phyloP scores from a whole-genome alignment of 2,329 filamentous ascomycete species.

The Trichoderma simmonsii region DNA sequence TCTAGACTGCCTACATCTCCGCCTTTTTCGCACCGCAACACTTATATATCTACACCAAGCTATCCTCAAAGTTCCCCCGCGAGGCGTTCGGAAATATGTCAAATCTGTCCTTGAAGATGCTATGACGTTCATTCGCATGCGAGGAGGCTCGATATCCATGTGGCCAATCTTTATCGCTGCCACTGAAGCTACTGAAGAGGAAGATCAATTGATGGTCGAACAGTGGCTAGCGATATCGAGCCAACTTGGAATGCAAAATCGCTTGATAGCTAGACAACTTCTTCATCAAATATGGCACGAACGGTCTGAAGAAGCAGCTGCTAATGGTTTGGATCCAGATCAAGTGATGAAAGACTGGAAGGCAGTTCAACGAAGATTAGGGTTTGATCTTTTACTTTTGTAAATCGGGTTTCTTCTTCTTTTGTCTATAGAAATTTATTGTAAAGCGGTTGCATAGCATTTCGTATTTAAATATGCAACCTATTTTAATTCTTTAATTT shows the following conservation, averaged over 20 bases:
- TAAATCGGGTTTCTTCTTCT: not conserved
- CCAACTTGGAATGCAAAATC: slow-evolving; percentile 2
- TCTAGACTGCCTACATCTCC: not conserved
- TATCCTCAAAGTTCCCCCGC: not conserved
- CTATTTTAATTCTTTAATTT: not conserved
- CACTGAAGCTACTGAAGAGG: not conserved
- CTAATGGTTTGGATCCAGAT: not conserved
- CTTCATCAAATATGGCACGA: slow-evolving; percentile 3
- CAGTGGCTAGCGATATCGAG: not conserved
- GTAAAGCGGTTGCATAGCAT: not conserved
- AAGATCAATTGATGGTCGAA: slow-evolving; percentile 2
- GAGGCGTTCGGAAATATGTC: not conserved
- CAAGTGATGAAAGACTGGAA: not conserved
- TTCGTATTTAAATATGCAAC: not conserved
- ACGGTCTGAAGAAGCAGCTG: not conserved
- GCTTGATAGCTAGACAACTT: not conserved
- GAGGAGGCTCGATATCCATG: slow-evolving; percentile 3
- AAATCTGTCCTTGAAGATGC: not conserved
- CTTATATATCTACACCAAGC: slow-evolving; percentile 9
- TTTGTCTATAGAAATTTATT: not conserved
- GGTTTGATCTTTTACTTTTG: slow-evolving; percentile 5
- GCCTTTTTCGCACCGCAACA: not conserved
- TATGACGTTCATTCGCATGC: not conserved
- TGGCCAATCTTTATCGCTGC: slow-evolving; percentile 13
- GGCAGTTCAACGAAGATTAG: not conserved